These are phyloP conservation scores for Lagenaria siceraria DNA, from an alignment of 306 rosid species.

Conservation along the genomic window DNA sequence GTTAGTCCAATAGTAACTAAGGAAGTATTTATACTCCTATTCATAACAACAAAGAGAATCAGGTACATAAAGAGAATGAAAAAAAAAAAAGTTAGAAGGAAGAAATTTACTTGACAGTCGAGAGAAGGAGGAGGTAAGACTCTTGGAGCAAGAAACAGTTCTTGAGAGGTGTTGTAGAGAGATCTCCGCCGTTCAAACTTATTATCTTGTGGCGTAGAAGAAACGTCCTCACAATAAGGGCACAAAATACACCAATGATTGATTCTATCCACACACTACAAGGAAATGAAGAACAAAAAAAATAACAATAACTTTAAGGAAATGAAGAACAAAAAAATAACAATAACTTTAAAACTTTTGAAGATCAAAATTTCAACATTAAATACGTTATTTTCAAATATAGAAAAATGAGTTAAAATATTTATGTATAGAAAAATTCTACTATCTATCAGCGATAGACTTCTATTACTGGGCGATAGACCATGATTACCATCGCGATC, in stretches of 20 bases:
- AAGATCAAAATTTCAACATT: too few species aligned
- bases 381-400: too few species aligned
- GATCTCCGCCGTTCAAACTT: background rate
- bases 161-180: background rate
- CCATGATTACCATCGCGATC: too few species aligned
- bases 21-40: slow-evolving; percentile 16
- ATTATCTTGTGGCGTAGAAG: background rate
- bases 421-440: too few species aligned
- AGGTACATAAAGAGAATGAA: background rate
- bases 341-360: too few species aligned
- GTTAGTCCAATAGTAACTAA: slow-evolving; percentile 44
- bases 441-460: too few species aligned
- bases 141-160: background rate
- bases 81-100: background rate
- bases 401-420: too few species aligned
- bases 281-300: background rate
- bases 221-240: background rate
- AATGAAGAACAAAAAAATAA: background rate
- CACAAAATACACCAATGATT: background rate
- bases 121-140: background rate
- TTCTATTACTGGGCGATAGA: too few species aligned
- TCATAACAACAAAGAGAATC: background rate
- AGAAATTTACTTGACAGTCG: background rate
- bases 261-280: background rate
- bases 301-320: too few species aligned